Evolutionary conservation across 108 stramenopile genomes (phyloP), one percentile per base, ranked within the genome.

Genomic region (Epipyxis sp.): DNA sequence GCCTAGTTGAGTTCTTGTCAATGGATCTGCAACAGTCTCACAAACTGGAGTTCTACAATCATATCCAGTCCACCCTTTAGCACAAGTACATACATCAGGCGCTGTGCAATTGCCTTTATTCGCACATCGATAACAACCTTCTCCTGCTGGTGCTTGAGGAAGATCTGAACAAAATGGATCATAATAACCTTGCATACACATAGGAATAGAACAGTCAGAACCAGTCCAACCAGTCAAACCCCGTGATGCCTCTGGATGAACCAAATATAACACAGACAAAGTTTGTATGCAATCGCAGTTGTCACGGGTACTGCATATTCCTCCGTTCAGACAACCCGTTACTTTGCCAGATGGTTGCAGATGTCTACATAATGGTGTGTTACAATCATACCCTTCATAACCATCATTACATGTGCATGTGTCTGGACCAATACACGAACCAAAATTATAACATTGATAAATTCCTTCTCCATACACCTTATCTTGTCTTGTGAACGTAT

Each of bases 11-110:
- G 42, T 42, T 25, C 88, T 71, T 13, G 86, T 83, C 43, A 87
- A 40, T 27, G 46, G 62, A 76, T 88, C 88, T 0, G 85, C 90
- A 34, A 91, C 89, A 29, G 78, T 88, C 78, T 87, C 82, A 69
- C 93, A 94, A 40, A 91, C 86, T 1, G 93, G 93, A n/a, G 88
- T 90, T 27, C 67, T 65, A 79, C 93, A 94, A 81, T 94, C 93
- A 76, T 89, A 92, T 0, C 92, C 92, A 30, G 78, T 87, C 92
- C 93, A 94, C 16, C 89, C 92, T 32, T 85, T 80, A 1, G 92
- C 86, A 81, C 93, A 94, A 3, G 81, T 62, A 78, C 93, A 94
- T 77, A 87, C 46, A 69, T 94, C 93, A 25, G 93, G 93, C 30
- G 90, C 89, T 1, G 90, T 76, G 71, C 93, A 94, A 30, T 83